Evolutionary conservation across 306 rosid genomes (phyloP), one percentile per base, ranked within the genome.

Genomic region (Ormosia semicastrata): DNA sequence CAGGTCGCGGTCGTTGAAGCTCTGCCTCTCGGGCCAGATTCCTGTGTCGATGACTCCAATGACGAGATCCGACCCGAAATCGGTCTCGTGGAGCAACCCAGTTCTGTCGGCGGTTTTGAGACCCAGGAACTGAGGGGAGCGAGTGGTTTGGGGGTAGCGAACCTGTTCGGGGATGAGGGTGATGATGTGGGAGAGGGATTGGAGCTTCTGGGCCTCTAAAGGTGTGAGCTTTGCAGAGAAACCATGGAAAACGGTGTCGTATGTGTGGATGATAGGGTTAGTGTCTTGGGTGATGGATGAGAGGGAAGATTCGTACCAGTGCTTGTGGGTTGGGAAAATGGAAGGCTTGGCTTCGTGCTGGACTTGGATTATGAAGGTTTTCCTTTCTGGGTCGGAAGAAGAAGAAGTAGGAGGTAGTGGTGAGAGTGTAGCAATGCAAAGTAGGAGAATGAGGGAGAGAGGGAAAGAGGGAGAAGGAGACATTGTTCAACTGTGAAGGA

Each of bases 41-140:
- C 98, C 98, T 3, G 98, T 94, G 60, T 94, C 98, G 39, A 94
- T 87, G 5, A 94, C 97, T 6, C 97, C 98, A 9, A 94, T 91
- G 2, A 94, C 98, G 3, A 94, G 97, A 88, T 94, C 98, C 1
- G 98, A 92, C 5, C 98, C 98, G 54, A 88, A 94, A 85, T 91
- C 94, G 1, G 98, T 88, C 59, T 94, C 97, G 59, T 87, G 92
- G 13, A 94, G 95, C 11, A 94, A 83, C 1, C 97, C 98, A 3
- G 94, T 82, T 1, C 83, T 80, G 66, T 81, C 92, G n/a, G 93
- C 81, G n/a, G 88, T 89, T 69, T 56, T 82, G 1, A 94, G 89
- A 30, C 98, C 98, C 6, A 94, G 87, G 17, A 94, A 94, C 46
- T 92, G 89, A 43, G 97, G 98, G 0, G 98, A 94, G 34, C 98